Evolutionary conservation across 352 stramenopile genomes (phyloP).

Genomic region (Globisporangium orthogonon): DNA sequence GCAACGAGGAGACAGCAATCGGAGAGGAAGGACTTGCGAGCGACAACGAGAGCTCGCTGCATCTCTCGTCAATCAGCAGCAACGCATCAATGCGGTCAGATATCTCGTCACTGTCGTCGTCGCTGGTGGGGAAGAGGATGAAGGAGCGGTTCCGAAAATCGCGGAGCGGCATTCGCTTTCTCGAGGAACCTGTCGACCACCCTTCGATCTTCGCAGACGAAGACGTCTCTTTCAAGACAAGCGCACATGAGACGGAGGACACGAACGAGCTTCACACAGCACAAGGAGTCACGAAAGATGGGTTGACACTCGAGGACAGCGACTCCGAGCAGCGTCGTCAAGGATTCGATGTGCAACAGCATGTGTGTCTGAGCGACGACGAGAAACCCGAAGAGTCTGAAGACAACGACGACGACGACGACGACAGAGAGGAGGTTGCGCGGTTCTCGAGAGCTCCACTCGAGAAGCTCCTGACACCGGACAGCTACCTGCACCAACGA

Average conservation of each 20-base stretch:
- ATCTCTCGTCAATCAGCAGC: conserved; percentile 62
- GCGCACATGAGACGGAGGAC: not conserved
- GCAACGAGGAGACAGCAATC: too few species aligned
- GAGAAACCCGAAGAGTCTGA: not conserved
- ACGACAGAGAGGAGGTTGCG: conserved; percentile 3
- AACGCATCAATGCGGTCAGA: conserved; percentile 32
- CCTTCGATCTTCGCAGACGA: not conserved
- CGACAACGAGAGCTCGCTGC: conserved; percentile 40
- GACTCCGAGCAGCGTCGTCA: too few species aligned
- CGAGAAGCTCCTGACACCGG: conserved; percentile 33
- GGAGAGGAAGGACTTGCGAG: conserved; percentile 1
- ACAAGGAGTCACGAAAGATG: not conserved
- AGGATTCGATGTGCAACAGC: not conserved
- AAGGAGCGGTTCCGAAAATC: conserved; percentile 4
- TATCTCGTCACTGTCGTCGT: conserved; percentile 62
- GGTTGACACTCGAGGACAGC: not conserved
- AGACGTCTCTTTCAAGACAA: not conserved
- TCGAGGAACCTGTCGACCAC: not conserved
- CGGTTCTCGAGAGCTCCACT: not conserved
- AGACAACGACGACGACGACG: conserved; percentile 13
- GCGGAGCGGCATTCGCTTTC: not conserved
- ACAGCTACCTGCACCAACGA: conserved; percentile 39
- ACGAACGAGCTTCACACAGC: not conserved
- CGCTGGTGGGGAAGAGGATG: conserved; percentile 22
- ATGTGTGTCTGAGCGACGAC: not conserved